Evolutionary conservation across 257 asterid genomes (phyloP), one percentile per base, ranked within the genome.

Genomic region (Solanum sitiens): DNA sequence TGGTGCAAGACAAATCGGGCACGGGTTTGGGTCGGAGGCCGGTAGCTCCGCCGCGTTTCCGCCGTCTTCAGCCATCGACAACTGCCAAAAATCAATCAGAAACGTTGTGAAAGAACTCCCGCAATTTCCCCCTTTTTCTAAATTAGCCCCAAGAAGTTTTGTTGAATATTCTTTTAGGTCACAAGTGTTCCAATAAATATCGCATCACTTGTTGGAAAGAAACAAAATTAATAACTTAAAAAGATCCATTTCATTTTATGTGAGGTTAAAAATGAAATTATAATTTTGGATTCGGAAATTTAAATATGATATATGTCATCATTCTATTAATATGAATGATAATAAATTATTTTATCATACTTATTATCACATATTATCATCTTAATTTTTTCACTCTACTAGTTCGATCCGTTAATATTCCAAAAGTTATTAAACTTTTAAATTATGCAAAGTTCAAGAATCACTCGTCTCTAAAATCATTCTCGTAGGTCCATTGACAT

Each of bases 1-100:
- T 13, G 92, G 88, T 42, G 92, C 90, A 14, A 95, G 91, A 70
- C 98, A 95, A 86, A 94, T 95, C 11, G 98, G 94, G 53, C 98
- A 94, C 1, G 96, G 95, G 77, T 87, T 90, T 73, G 88, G 91
- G 90, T 89, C 90, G 87, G 92, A 83, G 23, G 90, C 89, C 68
- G 91, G 74, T 20, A 9, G 73, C 15, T 84, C 90, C 32, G 30
- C 42, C 67, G 65, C 86, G 88, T 37, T 88, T 68, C 93, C 87
- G 44, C 86, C 89, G 61, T 86, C 89, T 50, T 82, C 91, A 33
- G 89, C 91, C 90, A 88, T 35, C 75, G 59, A 47, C 53, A 59
- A 37, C n/a, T 59, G 25, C 12, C 12, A 44, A 71, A 27, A 71
- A 67, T 86, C 75, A 15, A 39, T 50, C 40, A 47, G 59, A 33